phyloP scores from a whole-genome alignment of 2,329 filamentous ascomycete species.

The Pseudogymnoascus sp. region DNA sequence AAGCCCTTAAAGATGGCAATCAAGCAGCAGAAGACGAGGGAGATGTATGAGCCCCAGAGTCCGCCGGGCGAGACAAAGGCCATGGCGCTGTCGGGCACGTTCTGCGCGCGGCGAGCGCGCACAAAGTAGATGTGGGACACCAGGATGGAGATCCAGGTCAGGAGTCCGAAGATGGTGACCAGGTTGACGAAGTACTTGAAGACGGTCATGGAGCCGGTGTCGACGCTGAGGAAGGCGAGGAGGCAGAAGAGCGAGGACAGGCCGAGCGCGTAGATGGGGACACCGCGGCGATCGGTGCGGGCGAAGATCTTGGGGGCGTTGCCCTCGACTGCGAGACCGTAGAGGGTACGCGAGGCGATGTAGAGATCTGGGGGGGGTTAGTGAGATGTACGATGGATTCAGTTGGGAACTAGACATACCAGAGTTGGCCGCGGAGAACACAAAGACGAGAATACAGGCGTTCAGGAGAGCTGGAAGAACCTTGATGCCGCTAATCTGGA shows the following conservation, averaged over 20 bases:
- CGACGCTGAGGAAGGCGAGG: slow-evolving; percentile 57
- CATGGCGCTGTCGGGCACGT: slow-evolving; percentile 44
- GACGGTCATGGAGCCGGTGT: slow-evolving; percentile 51
- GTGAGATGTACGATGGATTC: neutral
- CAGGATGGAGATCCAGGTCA: slow-evolving; percentile 33
- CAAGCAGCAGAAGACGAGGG: slow-evolving; percentile 61
- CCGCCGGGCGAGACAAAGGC: slow-evolving; percentile 65
- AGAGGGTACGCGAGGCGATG: slow-evolving; percentile 60
- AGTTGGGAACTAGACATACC: slow-evolving; percentile 19
- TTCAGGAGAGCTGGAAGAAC: slow-evolving; percentile 61
- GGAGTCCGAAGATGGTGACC: slow-evolving; percentile 34
- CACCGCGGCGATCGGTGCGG: slow-evolving; percentile 47
- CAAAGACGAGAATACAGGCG: slow-evolving; percentile 57
- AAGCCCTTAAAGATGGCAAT: slow-evolving; percentile 80
- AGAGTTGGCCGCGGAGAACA: slow-evolving; percentile 53
- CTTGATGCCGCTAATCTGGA: slow-evolving; percentile 55
- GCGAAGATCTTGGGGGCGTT: slow-evolving; percentile 56
- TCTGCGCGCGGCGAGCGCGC: slow-evolving; percentile 52
- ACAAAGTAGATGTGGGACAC: slow-evolving; percentile 63
- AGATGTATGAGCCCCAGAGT: slow-evolving; percentile 57
- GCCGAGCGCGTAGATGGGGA: slow-evolving; percentile 41
- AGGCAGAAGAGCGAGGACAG: slow-evolving; percentile 45
- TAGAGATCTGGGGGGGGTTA: slow-evolving; percentile 38
- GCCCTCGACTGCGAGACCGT: slow-evolving; percentile 57
- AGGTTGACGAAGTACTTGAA: slow-evolving; percentile 68